Conservation (phyloP, 495 filamentous ascomycete species). For the Xylaria acuta region DNA sequence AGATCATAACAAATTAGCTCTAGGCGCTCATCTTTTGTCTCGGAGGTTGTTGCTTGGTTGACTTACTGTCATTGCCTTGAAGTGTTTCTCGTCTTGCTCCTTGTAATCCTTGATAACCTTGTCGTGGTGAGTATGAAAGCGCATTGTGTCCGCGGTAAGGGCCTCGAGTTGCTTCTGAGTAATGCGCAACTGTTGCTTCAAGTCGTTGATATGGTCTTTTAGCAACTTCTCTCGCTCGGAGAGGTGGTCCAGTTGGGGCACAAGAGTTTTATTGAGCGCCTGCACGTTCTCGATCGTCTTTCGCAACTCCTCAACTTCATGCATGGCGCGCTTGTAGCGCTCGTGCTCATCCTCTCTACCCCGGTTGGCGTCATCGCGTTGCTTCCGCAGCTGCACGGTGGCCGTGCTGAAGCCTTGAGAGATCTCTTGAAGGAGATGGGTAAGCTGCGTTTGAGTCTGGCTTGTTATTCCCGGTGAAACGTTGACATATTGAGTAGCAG, state of each 20-base stretch:
- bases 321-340: constrained; percentile 21
- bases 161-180: constrained; percentile 16
- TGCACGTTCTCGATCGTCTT: constrained; percentile 16
- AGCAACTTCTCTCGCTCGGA: constrained; percentile 19
- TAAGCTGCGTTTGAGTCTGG: constrained; percentile 12
- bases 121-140: constrained; percentile 24
- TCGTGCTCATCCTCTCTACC: constrained; percentile 26
- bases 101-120: constrained; percentile 25
- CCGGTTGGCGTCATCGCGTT: constrained; percentile 21
- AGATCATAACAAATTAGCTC: neutral
- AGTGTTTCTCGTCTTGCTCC: constrained; percentile 23
- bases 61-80: constrained; percentile 26
- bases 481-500: constrained; percentile 27
- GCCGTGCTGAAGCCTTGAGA: constrained; percentile 23
- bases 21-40: neutral
- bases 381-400: constrained; percentile 15
- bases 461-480: constrained; percentile 19
- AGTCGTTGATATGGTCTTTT: constrained; percentile 23
- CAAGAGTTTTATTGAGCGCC: constrained; percentile 9
- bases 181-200: constrained; percentile 20
- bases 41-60: neutral
- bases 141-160: constrained; percentile 1
- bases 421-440: constrained; percentile 18
- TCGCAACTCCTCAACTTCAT: constrained; percentile 13
- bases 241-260: constrained; percentile 13